A percentile compares a stretch with the other conserved stretches of the same genome.
phyloP scores from a whole-genome alignment of 495 filamentous ascomycete species.

The Polyplosphaeria fusca region DNA sequence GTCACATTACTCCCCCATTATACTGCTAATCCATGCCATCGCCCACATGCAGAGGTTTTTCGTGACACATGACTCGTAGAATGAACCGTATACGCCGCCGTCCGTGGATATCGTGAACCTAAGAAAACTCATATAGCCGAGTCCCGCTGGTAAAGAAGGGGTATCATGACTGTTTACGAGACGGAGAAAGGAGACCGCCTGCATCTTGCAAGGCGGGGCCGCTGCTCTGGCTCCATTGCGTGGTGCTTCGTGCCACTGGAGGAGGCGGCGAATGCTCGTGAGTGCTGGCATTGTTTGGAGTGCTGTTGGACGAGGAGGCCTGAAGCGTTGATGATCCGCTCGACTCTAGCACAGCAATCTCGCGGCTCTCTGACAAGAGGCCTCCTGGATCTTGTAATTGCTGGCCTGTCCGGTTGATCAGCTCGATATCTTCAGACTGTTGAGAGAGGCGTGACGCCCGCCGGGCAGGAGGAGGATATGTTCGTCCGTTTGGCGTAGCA shows the following conservation, averaged over 20 bases:
- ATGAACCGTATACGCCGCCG: constrained; percentile 13
- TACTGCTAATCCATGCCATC: background rate
- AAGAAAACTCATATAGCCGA: background rate
- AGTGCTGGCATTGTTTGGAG: background rate
- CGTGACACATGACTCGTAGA: constrained; percentile 28
- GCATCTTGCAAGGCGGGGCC: constrained; percentile 26
- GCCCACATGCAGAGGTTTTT: background rate
- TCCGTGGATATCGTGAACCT: constrained; percentile 22
- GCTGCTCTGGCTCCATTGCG: constrained; percentile 1
- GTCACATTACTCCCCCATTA: too few relatives aligned
- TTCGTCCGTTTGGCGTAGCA: constrained; percentile 13
- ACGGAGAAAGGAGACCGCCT: constrained; percentile 23
- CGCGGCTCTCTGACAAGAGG: constrained; percentile 20
- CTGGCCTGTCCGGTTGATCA: constrained; percentile 11
- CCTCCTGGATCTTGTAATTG: constrained; percentile 30
- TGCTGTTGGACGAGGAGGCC: background rate
- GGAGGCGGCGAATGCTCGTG: background rate
- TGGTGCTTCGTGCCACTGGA: background rate
- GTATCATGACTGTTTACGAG: constrained; percentile 27
- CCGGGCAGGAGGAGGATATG: constrained; percentile 12
- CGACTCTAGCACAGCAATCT: background rate
- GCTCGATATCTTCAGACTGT: constrained; percentile 27
- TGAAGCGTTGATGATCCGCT: background rate
- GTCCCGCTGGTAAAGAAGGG: background rate
- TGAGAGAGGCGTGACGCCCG: constrained; percentile 26